Evolutionary conservation across 192 early-diverging fungal species (phyloP).

Genomic region (Coemansia sp.): DNA sequence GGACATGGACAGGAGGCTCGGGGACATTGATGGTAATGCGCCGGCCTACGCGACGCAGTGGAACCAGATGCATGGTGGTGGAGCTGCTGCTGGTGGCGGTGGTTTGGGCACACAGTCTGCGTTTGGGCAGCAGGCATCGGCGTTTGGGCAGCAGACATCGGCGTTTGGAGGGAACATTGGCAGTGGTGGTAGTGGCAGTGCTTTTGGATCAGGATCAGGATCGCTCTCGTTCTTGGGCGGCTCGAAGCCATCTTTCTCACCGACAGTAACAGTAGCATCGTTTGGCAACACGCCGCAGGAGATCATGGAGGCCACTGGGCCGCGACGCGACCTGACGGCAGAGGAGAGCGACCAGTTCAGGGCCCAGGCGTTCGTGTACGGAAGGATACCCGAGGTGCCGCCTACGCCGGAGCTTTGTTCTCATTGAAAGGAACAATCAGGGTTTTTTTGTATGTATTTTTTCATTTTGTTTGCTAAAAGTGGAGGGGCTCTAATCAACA

Average conservation of each 20-base stretch:
- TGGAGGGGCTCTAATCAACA: too few species aligned
- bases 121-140: background rate
- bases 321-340: constrained; percentile 18
- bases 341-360: constrained; percentile 32
- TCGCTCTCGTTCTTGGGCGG: too few species aligned
- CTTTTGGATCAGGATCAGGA: background rate
- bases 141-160: constrained; percentile 12
- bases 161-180: background rate
- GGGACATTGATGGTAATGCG: constrained; percentile 17
- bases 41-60: constrained; percentile 22
- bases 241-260: too few species aligned
- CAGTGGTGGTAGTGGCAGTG: background rate
- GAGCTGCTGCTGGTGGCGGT: constrained; percentile 5
- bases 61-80: constrained; percentile 21
- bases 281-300: constrained; percentile 10
- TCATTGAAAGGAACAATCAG: background rate
- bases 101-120: constrained; percentile 6
- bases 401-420: constrained; percentile 27
- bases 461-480: background rate
- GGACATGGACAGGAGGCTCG: constrained; percentile 18
- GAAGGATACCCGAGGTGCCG: constrained; percentile 35
- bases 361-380: constrained; percentile 22
- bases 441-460: background rate
- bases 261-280: background rate
- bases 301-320: constrained; percentile 12